Conservation (phyloP, 345 rosid species). For the Eucalyptus marginata region DNA sequence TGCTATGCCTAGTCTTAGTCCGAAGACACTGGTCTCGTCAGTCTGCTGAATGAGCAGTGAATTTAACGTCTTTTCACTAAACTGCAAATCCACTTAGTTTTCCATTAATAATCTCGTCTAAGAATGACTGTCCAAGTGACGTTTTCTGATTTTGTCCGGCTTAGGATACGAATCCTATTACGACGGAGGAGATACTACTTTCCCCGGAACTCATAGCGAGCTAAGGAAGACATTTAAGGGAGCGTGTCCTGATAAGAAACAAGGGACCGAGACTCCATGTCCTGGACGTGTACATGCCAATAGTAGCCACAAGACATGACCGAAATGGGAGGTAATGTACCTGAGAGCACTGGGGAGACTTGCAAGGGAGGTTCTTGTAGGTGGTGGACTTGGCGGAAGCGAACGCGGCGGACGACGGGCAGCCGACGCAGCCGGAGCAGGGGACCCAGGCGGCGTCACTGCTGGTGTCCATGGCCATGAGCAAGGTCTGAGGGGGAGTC, state of each 20-base stretch:
- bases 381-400: constrained; percentile 41
- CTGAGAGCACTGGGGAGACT: constrained; percentile 72
- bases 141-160: not conserved
- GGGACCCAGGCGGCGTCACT: constrained; percentile 18
- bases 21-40: not conserved
- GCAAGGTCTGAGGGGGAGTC: constrained; percentile 19
- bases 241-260: not conserved
- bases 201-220: not conserved
- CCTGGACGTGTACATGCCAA: not conserved
- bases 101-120: not conserved
- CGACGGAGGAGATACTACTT: not conserved
- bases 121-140: not conserved
- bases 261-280: not conserved
- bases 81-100: not conserved
- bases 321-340: constrained; percentile 14
- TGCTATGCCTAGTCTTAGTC: not conserved
- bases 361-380: constrained; percentile 44
- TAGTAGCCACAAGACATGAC: not conserved
- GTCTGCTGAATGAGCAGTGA: not conserved
- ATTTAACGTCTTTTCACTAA: not conserved
- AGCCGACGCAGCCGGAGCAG: constrained; percentile 18
- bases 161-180: not conserved
- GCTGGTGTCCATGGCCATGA: constrained; percentile 21
- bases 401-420: constrained; percentile 45
- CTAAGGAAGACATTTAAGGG: not conserved